Base-by-base conservation (phyloP, 805 yeast species). In the Yarrowia sp. region DNA sequence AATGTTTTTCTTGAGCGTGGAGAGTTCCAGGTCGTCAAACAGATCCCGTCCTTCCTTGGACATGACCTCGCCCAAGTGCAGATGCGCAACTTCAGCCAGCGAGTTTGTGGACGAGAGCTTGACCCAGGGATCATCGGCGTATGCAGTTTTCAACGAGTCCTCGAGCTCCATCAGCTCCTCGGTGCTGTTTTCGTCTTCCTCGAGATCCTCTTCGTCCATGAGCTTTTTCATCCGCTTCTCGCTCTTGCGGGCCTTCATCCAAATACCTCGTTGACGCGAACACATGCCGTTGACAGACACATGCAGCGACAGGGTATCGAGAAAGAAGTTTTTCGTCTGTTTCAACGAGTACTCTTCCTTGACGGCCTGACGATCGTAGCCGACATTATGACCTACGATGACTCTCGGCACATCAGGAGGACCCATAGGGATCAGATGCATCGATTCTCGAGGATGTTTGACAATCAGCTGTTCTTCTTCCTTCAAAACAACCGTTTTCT, bases 251-350 rank as follows among this genome's bases (percentile, higher is more conserved):
- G 71, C 69, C 52, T 75, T 87, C 73, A 85, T 77, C 90, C 95
- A 95, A 16, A 84, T 82, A 0, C 92, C 89, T 70, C 98, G 79
- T 75, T 95, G 99, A 73, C 91, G 87, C 2, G 98, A 91, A 76
- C 97, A 91, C 85, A 95, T 89, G 0, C 99, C 99, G 64, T 89
- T 86, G 0, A 88, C 86, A 1, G 98, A 96, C 42, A 93, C 86
- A 78, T 95, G 99, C 19, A 95, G 79, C 0, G 98, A 89, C 92
- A 94, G 90, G 0, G 97, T 93, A 77, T 95, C 99, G 69, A 96
- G 72, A 74, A 81, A 95, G 77, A 92, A 92, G 1, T 91, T 90
- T 72, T 88, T 86, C 0, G 97, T 82, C 55, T 82, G 85, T 41
- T 81, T 77, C 43, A 93, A 75, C 73, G 84, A 82, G 78, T 95